Conservation (phyloP, 2,329 filamentous ascomycete genomes). For the Claviceps humidiphila region DNA sequence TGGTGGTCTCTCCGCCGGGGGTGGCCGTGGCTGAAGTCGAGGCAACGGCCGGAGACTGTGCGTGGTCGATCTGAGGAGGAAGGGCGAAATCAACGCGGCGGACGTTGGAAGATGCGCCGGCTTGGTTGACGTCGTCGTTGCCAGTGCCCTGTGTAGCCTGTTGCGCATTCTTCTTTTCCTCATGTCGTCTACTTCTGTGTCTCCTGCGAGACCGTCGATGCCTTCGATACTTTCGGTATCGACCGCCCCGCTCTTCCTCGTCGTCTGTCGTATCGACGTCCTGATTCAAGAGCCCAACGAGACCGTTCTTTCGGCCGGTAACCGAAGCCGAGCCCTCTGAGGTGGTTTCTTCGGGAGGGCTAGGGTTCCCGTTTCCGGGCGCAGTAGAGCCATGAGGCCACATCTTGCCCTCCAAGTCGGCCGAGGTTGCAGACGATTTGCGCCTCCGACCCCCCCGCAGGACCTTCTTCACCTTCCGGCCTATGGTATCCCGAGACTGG, state of each 20-base stretch:
- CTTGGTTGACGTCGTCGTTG: conserved; percentile 15
- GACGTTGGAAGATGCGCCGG: conserved; percentile 17
- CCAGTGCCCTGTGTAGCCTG: conserved; percentile 12
- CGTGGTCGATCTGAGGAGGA: conserved; percentile 5
- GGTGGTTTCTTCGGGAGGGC: conserved; percentile 22
- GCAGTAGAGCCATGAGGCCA: conserved; percentile 30
- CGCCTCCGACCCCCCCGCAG: conserved; percentile 58
- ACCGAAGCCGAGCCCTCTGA: conserved; percentile 25
- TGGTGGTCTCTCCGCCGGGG: conserved; percentile 13
- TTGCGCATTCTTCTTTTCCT: conserved; percentile 31
- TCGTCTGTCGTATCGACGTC: conserved; percentile 34
- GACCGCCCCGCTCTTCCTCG: conserved; percentile 29
- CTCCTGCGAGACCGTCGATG: conserved; percentile 21
- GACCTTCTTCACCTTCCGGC: conserved; percentile 62
- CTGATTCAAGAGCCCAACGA: conserved; percentile 23
- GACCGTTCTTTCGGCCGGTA: conserved; percentile 22
- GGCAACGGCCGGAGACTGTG: conserved; percentile 12
- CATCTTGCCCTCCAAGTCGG: conserved; percentile 30
- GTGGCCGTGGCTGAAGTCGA: conserved; percentile 14
- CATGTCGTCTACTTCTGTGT: conserved; percentile 21
- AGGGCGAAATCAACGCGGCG: conserved; percentile 47
- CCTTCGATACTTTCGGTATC: conserved; percentile 19
- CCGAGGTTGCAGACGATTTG: conserved; percentile 64
- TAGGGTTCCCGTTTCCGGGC: conserved; percentile 18
- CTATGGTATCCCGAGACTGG: conserved; percentile 47